Evolutionary conservation across 1,139 yeast genomes (phyloP), one percentile per base, ranked within the genome.

Genomic region (Zygotorulaspora mrakii): DNA sequence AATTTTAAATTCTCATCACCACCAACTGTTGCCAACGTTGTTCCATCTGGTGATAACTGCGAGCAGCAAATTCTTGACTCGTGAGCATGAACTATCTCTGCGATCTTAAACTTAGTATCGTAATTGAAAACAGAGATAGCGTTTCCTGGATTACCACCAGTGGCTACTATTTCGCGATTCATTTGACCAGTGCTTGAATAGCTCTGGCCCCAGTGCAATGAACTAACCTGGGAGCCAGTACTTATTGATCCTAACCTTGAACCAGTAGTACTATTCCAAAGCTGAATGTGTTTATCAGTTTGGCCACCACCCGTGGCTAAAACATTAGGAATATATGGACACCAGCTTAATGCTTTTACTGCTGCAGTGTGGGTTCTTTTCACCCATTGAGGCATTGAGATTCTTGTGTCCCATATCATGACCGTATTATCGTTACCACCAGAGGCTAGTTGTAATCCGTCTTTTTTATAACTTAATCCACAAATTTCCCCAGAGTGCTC

Each of bases 291-390:
- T 59, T 81, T 83, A 65, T 94, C 97, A 22, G 86, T 77, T 9
- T 95, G 82, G 14, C 98, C 98, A 37, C 98, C 98, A 7, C 98
- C 99, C 2, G 96, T 84, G 7, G 97, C 96, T 39, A 94, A 70
- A 39, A 91, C 65, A 48, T 85, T 83, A 23, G 71, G 68, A 53
- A 87, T 94, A 64, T 82, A 82, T 0, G 97, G 98, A 59, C 95
- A 86, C 96, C 96, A 94, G 11, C 94, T 80, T 40, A 94, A 66
- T 1, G 98, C 97, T 64, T 94, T 94, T 11, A 91, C 96, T 0
- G 98, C 98, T 0, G 97, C 96, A 30, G 76, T 81, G 64, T 91
- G 98, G 45, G 78, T 77, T 16, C 82, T 76, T 59, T 88, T 86
- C 14, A 82, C 69, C 61, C 82, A 86, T 47, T 81, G 72, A 4